Conservation (phyloP, 441 rosid genomes). For the Populus hybrid region DNA sequence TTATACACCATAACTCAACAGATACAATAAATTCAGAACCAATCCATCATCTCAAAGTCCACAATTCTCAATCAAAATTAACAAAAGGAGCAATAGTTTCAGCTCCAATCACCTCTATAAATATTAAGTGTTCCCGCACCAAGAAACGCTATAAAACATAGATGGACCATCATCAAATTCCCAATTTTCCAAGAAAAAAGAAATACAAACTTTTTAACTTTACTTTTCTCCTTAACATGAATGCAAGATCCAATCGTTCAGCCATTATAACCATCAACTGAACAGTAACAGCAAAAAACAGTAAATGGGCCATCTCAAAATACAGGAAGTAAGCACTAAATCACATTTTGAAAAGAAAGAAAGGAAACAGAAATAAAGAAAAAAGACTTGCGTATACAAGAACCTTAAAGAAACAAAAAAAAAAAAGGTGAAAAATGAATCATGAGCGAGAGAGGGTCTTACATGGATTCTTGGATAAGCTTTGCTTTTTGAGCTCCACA, state of each 20-base stretch:
- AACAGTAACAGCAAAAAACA: not conserved
- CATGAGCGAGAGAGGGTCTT: slow-evolving; percentile 17
- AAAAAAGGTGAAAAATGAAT: not conserved
- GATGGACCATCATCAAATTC: not conserved
- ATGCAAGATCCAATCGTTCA: not conserved
- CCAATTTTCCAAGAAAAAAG: not conserved
- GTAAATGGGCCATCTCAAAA: slow-evolving; percentile 4
- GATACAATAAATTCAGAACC: not conserved
- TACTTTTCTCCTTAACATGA: not conserved
- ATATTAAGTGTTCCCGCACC: not conserved
- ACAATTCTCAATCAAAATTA: not conserved
- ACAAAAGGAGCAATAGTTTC: not conserved
- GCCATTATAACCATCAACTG: not conserved
- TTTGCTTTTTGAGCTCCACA: slow-evolving; percentile 2
- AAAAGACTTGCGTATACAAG: not conserved
- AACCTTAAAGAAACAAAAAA: not conserved
- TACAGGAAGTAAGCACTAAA: not conserved
- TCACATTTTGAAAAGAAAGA: slow-evolving; percentile 8
- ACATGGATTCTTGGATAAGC: slow-evolving; percentile 25
- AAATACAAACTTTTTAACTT: not conserved
- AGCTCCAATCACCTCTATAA: not conserved
- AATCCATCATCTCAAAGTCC: not conserved
- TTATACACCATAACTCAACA: not conserved
- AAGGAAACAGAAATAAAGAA: not conserved
- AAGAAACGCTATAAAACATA: not conserved